These are phyloP conservation scores for Fusarium falciforme DNA, from an alignment of 2,329 filamentous ascomycete species.

Conservation along the genomic window DNA sequence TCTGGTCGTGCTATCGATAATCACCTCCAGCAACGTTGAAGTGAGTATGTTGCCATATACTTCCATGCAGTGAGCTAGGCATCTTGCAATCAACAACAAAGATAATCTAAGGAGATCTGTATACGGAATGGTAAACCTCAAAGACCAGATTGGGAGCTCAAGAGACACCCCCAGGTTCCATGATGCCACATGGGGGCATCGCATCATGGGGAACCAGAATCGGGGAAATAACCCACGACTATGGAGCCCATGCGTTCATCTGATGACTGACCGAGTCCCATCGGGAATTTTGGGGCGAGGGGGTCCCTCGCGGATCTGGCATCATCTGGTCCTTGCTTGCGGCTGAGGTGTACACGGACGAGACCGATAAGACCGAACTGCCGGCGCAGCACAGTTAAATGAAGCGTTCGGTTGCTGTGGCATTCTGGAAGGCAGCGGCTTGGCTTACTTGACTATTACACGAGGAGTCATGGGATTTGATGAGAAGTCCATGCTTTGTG, in stretches of 20 bases:
- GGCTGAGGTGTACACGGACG: slow-evolving; percentile 17
- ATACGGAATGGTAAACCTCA: background rate
- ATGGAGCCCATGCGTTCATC: slow-evolving; percentile 10
- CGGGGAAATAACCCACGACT: background rate
- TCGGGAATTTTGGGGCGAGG: slow-evolving; percentile 6
- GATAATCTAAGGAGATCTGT: background rate
- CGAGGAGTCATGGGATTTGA: background rate
- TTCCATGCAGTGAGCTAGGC: background rate
- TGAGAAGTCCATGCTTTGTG: background rate
- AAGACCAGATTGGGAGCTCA: background rate
- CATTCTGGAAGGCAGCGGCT: background rate
- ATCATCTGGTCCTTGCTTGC: slow-evolving; percentile 15
- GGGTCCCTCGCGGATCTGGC: slow-evolving; percentile 6
- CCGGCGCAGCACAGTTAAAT: slow-evolving; percentile 3
- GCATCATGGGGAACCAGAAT: background rate
- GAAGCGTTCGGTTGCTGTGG: background rate
- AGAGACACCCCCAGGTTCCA: background rate
- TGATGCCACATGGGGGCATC: background rate
- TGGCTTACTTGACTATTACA: background rate
- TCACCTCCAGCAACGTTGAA: background rate
- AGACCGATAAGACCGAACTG: slow-evolving; percentile 4
- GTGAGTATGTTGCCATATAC: background rate
- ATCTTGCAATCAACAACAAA: background rate
- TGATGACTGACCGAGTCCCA: background rate
- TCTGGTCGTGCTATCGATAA: background rate